Evolutionary conservation across 805 yeast genomes (phyloP).

Genomic region (Pichia gijzeniarum): DNA sequence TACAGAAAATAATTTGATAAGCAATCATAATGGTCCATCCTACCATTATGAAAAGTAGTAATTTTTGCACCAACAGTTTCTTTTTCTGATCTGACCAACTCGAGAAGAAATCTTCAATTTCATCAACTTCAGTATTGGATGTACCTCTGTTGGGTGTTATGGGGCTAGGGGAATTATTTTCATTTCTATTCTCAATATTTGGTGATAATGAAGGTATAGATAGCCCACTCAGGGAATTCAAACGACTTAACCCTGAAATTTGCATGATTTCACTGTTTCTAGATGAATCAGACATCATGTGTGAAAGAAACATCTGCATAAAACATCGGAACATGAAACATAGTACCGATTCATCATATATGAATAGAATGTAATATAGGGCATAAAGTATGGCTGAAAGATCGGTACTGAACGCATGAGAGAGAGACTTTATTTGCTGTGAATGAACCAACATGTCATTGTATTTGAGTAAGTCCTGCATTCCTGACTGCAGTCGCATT

Average conservation of each 20-base stretch:
- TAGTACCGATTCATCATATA: conserved; percentile 12
- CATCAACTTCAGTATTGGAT: neutral
- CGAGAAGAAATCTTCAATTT: neutral
- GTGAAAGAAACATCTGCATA: conserved; percentile 6
- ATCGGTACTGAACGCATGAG: conserved; percentile 2
- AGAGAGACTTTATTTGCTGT: conserved; percentile 2
- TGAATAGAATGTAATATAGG: conserved; percentile 9
- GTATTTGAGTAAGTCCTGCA: conserved; percentile 1
- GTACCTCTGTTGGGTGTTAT: neutral
- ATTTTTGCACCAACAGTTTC: conserved; percentile 11
- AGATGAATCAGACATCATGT: conserved; percentile 1
- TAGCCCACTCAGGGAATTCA: neutral
- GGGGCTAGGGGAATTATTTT: neutral
- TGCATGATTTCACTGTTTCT: neutral
- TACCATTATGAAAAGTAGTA: conserved; percentile 21
- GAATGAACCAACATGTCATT: conserved; percentile 2
- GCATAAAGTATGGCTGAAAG: conserved; percentile 3
- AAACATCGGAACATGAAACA: conserved; percentile 1
- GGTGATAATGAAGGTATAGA: neutral
- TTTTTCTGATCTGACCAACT: neutral
- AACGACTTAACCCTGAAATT: conserved; percentile 3
- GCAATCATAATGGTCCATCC: conserved; percentile 25
- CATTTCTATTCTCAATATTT: neutral
- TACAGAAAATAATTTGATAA: conserved; percentile 32
- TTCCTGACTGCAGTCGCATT: conserved; percentile 3